Percentiles rank a stretch among this genome's conserved stretches.
These are phyloP conservation scores for Gryganskiella cystojenkinii DNA, from an alignment of 192 early-diverging fungal species.

Conservation along the genomic window DNA sequence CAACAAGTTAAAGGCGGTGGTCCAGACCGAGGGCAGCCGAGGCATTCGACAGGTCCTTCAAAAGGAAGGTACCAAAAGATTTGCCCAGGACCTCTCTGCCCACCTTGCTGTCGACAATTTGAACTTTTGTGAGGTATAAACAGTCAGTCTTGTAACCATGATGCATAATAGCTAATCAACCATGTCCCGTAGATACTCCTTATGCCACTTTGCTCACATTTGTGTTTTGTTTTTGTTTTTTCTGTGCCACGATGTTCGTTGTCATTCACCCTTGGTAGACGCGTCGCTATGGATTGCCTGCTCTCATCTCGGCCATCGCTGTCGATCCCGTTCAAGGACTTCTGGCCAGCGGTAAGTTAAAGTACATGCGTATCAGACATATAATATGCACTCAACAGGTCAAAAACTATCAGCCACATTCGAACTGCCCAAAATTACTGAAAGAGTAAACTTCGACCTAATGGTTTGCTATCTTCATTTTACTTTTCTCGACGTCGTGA, in stretches of 20 bases:
- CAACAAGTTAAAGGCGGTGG: slow-evolving; percentile 40
- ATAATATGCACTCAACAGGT: not conserved
- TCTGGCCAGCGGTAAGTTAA: slow-evolving; percentile 62
- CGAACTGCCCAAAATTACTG: too few species aligned
- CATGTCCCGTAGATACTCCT: not conserved
- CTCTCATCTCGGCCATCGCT: slow-evolving; percentile 52
- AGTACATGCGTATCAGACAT: not conserved
- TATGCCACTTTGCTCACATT: slow-evolving; percentile 4
- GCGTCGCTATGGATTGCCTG: slow-evolving; percentile 54
- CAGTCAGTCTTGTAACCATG: not conserved
- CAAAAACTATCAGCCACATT: too few species aligned
- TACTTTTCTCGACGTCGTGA: too few species aligned
- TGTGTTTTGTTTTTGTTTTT: too few species aligned
- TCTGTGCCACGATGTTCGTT: not conserved
- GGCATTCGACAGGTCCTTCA: slow-evolving; percentile 45
- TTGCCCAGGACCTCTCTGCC: slow-evolving; percentile 48
- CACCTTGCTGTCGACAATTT: slow-evolving; percentile 22
- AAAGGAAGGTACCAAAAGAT: slow-evolving; percentile 45
- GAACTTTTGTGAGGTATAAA: slow-evolving; percentile 37
- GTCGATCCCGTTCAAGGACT: slow-evolving; percentile 65
- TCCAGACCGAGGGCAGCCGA: slow-evolving; percentile 41
- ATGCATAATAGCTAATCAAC: not conserved
- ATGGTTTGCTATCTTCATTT: too few species aligned
- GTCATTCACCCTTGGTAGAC: slow-evolving; percentile 4
- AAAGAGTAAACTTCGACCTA: too few species aligned